A percentile compares a stretch with the other conserved stretches of the same genome.
Conservation (phyloP, 2,329 filamentous ascomycete genomes). For the Fusarium sororula region DNA sequence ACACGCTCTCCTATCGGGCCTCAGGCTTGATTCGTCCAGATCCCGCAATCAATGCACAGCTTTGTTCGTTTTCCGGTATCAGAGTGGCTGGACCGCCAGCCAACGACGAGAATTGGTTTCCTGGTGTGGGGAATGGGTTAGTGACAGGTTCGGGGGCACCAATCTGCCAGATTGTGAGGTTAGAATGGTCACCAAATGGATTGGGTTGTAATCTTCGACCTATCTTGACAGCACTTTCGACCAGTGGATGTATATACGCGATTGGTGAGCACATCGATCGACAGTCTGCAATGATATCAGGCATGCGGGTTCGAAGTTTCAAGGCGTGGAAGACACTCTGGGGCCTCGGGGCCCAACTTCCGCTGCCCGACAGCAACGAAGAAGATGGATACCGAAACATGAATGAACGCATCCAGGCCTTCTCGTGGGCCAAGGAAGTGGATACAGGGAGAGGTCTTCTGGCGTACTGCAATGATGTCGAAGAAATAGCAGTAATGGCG, state of each 20-base stretch:
- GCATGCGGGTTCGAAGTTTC: slow-evolving; percentile 51
- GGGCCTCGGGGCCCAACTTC: slow-evolving; percentile 62
- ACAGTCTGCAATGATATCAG: slow-evolving; percentile 40
- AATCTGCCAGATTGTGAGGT: slow-evolving; percentile 62
- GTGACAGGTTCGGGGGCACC: slow-evolving; percentile 59
- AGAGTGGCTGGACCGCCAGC: slow-evolving; percentile 41
- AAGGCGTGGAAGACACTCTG: slow-evolving; percentile 64
- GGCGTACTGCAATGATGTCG: slow-evolving; percentile 61
- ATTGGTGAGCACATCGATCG: slow-evolving; percentile 59
- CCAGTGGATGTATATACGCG: slow-evolving; percentile 59
- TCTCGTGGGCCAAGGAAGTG: slow-evolving; percentile 62
- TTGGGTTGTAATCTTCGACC: slow-evolving; percentile 64
- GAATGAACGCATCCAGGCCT: slow-evolving; percentile 59
- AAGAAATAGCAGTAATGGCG: slow-evolving; percentile 61
- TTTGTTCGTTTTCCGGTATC: slow-evolving; percentile 53
- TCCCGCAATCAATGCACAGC: slow-evolving; percentile 55
- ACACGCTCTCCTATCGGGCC: slow-evolving; percentile 47
- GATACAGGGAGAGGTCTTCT: slow-evolving; percentile 55
- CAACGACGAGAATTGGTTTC: slow-evolving; percentile 46
- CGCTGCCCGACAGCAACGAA: slow-evolving; percentile 55
- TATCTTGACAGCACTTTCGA: slow-evolving; percentile 60
- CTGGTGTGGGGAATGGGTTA: slow-evolving; percentile 56
- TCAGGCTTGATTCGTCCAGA: slow-evolving; percentile 50
- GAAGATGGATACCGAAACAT: slow-evolving; percentile 46
- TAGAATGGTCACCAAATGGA: slow-evolving; percentile 68